Evolutionary conservation across 352 stramenopile species (phyloP).

Genomic region (Phytophthora pluvialis): DNA sequence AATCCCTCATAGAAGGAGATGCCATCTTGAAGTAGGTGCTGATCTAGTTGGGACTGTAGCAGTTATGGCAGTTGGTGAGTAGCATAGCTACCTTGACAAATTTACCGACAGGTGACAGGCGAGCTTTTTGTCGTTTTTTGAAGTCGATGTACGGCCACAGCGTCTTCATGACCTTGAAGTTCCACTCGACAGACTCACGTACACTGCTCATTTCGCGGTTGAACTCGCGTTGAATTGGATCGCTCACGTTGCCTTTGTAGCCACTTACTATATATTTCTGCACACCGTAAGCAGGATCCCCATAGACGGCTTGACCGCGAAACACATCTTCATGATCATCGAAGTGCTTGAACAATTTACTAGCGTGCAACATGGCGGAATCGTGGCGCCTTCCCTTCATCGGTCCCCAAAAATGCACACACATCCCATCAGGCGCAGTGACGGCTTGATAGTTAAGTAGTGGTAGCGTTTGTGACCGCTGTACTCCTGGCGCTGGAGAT

Average conservation of each 20-base stretch:
- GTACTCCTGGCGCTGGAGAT: too few species aligned
- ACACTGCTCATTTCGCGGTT: slow-evolving; percentile 8
- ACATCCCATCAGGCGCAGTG: slow-evolving; percentile 7
- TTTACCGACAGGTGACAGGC: slow-evolving; percentile 3
- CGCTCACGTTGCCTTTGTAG: neutral
- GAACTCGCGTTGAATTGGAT: neutral
- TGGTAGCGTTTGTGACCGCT: too few species aligned
- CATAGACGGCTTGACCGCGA: neutral
- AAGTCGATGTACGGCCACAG: slow-evolving; percentile 7
- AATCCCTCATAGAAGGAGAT: neutral
- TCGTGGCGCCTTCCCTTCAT: slow-evolving; percentile 13
- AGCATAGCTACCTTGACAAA: slow-evolving; percentile 17
- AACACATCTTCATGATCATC: too few species aligned
- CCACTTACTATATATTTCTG: slow-evolving; percentile 4
- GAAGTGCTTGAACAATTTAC: slow-evolving; percentile 5
- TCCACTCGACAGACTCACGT: slow-evolving; percentile 8
- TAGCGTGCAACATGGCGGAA: neutral
- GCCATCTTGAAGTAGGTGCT: slow-evolving; percentile 4
- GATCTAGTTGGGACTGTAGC: slow-evolving; percentile 12
- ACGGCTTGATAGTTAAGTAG: neutral
- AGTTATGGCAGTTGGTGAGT: slow-evolving; percentile 13
- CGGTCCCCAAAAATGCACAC: slow-evolving; percentile 10
- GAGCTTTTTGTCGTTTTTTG: neutral
- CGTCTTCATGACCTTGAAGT: slow-evolving; percentile 9
- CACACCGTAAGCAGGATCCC: slow-evolving; percentile 1